Percentiles rank a stretch among this genome's conserved stretches.
Conservation (phyloP, 257 asterid genomes). For the Agastache rugosa region DNA sequence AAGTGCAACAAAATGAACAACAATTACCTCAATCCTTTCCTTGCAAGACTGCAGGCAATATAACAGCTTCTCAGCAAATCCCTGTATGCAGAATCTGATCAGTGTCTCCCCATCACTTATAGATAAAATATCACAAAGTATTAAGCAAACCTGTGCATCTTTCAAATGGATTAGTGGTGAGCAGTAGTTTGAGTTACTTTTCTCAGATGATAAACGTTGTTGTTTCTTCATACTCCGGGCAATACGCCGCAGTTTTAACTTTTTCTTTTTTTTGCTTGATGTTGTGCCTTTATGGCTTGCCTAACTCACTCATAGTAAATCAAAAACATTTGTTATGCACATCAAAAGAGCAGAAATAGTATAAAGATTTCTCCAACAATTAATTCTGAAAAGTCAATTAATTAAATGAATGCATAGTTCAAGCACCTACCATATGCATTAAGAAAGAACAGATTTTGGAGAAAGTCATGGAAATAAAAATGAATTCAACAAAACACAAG, state of each 20-base stretch:
- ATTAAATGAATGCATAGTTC: conserved; percentile 22
- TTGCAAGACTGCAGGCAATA: conserved; percentile 70
- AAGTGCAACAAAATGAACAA: conserved; percentile 22
- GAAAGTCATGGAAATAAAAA: background rate
- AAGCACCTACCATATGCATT: background rate
- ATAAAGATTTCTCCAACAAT: too few species aligned
- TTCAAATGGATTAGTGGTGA: conserved; percentile 94
- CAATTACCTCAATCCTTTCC: conserved; percentile 79
- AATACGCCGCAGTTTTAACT: conserved; percentile 87
- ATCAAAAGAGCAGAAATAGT: too few species aligned
- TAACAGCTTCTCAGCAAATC: conserved; percentile 89
- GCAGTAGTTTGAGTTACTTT: conserved; percentile 54
- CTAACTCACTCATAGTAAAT: conserved; percentile 46
- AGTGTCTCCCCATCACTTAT: conserved; percentile 18
- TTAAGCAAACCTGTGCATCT: conserved; percentile 78
- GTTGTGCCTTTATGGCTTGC: conserved; percentile 89
- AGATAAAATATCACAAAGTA: conserved; percentile 19
- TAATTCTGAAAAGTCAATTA: background rate
- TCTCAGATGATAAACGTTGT: conserved; percentile 76
- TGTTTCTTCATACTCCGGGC: conserved; percentile 94
- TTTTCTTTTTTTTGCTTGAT: conserved; percentile 97
- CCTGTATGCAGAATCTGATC: conserved; percentile 52
- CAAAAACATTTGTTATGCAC: too few species aligned
- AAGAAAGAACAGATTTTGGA: background rate
- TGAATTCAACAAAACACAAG: conserved; percentile 12